These are phyloP conservation scores for Chaetoscypha palmicola DNA, from an alignment of 2,329 filamentous ascomycete genomes.

Conservation along the genomic window DNA sequence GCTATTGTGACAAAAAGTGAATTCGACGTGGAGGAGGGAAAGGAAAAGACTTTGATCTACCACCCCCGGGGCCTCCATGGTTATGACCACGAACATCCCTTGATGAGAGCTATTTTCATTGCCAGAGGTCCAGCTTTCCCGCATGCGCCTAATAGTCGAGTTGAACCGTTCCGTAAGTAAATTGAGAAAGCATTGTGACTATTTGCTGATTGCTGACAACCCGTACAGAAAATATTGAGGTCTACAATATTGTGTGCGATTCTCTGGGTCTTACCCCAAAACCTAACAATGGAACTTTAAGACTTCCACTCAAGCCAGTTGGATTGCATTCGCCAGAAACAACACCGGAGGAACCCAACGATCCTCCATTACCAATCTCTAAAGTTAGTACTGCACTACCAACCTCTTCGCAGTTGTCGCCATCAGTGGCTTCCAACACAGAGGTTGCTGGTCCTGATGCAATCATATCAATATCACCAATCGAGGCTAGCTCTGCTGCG, in stretches of 20 bases:
- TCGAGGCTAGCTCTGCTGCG: conserved; percentile 25
- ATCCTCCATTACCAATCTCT: conserved; percentile 35
- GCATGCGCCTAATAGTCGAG: conserved; percentile 69
- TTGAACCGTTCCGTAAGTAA: conserved; percentile 73
- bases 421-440: neutral
- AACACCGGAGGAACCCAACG: conserved; percentile 42
- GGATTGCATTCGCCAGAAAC: conserved; percentile 45
- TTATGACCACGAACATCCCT: conserved; percentile 87
- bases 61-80: conserved; percentile 82
- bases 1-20: conserved; percentile 77
- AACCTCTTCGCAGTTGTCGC: neutral
- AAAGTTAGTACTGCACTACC: neutral
- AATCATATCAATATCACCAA: conserved; percentile 25
- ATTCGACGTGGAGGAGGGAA: conserved; percentile 64
- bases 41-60: conserved; percentile 60
- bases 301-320: conserved; percentile 51
- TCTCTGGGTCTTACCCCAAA: conserved; percentile 66
- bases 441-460: conserved; percentile 14
- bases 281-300: conserved; percentile 82
- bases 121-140: conserved; percentile 89
- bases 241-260: conserved; percentile 93
- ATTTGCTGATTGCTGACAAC: conserved; percentile 28
- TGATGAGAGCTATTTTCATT: conserved; percentile 95
- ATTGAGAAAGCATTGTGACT: neutral
- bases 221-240: conserved; percentile 74